phyloP scores from a whole-genome alignment of 164 flowering plant species.

The Vitis rotundifolia region DNA sequence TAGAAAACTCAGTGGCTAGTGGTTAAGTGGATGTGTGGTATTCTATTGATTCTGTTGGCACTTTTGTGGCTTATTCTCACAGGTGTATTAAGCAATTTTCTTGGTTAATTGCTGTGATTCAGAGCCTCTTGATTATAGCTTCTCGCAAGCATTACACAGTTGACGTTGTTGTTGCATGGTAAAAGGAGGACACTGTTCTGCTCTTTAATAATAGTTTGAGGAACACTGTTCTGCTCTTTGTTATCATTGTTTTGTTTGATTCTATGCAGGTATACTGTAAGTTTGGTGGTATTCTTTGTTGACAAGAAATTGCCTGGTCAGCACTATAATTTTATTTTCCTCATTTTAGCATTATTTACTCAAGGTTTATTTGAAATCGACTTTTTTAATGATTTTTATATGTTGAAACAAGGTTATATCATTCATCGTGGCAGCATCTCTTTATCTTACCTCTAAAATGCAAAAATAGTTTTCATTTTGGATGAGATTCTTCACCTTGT shows the following conservation, averaged over 20 bases:
- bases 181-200: not conserved
- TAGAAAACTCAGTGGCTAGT: no score
- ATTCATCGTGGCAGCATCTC: no score
- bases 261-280: conserved; percentile 85
- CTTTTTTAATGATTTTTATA: not conserved
- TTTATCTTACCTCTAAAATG: no score
- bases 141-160: conserved; percentile 88
- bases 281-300: conserved; percentile 80
- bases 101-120: conserved; percentile 71
- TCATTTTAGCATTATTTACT: not conserved
- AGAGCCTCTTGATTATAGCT: conserved; percentile 86
- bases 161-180: conserved; percentile 50
- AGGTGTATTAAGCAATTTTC: conserved; percentile 79
- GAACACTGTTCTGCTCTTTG: not conserved
- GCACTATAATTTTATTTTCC: not conserved
- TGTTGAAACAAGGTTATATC: no score
- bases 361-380: not conserved
- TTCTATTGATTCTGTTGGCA: not conserved
- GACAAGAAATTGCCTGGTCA: conserved; percentile 81
- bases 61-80: conserved; percentile 3
- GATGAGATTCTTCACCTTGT: no score
- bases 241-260: not conserved
- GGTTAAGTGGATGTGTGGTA: not conserved
- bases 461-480: no score
- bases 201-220: not conserved